These are phyloP conservation scores for Sugiyamaella grinbergsii DNA, from an alignment of 1,139 yeast species.

Conservation along the genomic window DNA sequence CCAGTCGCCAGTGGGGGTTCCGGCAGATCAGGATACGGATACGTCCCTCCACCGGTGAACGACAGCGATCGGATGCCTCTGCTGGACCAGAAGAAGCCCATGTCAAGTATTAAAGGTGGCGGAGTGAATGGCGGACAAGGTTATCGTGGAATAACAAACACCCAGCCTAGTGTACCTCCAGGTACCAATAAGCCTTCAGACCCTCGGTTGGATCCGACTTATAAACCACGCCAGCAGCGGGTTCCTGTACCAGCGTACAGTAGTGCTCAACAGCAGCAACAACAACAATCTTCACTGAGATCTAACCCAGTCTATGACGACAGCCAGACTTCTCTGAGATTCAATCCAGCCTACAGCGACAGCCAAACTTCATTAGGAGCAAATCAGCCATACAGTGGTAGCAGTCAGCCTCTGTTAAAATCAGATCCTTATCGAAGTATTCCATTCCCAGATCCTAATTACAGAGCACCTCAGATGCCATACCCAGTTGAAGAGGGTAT, in stretches of 20 bases:
- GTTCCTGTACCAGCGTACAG: too few species aligned
- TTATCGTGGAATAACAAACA: background rate
- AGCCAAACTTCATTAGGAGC: background rate
- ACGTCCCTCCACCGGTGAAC: background rate
- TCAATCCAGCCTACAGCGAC: too few species aligned
- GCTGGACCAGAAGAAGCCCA: constrained; percentile 3
- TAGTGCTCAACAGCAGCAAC: too few species aligned
- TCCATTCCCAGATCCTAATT: constrained; percentile 16
- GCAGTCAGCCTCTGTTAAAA: background rate
- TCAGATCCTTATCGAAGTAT: constrained; percentile 15
- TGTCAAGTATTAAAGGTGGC: background rate
- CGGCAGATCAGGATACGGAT: constrained; percentile 4
- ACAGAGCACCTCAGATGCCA: constrained; percentile 2
- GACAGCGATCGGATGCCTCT: constrained; percentile 11
- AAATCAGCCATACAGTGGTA: too few species aligned
- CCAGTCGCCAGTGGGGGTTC: background rate
- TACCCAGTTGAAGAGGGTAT: background rate
- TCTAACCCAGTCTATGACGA: too few species aligned
- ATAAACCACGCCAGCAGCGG: background rate
- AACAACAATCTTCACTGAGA: too few species aligned
- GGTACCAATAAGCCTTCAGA: background rate
- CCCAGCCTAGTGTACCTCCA: too few species aligned
- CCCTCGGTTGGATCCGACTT: background rate
- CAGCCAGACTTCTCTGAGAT: too few species aligned
- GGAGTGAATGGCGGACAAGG: background rate